These are phyloP conservation scores for Posidonia australis DNA, from an alignment of 106 monocot genomes.

Conservation along the genomic window DNA sequence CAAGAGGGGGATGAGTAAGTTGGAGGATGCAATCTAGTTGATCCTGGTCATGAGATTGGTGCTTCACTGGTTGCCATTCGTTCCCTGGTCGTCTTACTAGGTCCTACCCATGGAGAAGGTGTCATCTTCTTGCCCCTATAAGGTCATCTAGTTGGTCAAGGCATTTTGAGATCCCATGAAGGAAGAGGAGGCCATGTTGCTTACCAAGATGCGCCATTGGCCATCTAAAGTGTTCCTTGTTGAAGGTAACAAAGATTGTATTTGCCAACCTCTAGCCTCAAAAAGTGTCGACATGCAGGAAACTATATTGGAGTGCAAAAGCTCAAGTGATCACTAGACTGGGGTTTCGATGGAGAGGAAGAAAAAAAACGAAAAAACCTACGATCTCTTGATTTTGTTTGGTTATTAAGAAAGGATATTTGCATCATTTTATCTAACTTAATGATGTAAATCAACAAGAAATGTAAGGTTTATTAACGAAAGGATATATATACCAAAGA, in stretches of 20 bases:
- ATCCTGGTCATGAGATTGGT: constrained; percentile 13
- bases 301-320: too few species aligned
- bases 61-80: constrained; percentile 20
- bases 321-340: too few species aligned
- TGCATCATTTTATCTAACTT: too few species aligned
- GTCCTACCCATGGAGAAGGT: constrained; percentile 6
- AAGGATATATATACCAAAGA: too few species aligned
- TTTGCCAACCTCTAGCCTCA: too few species aligned
- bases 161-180: not conserved
- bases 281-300: too few species aligned
- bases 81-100: constrained; percentile 25
- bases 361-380: too few species aligned
- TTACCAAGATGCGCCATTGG: constrained; percentile 11
- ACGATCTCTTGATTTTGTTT: too few species aligned
- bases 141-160: constrained; percentile 5
- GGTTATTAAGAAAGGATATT: too few species aligned
- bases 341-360: too few species aligned
- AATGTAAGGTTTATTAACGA: too few species aligned
- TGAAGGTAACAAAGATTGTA: not conserved
- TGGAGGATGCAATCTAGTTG: constrained; percentile 18
- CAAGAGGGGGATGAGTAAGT: not conserved
- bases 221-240: constrained; percentile 6
- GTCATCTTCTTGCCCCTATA: not conserved
- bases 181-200: constrained; percentile 16
- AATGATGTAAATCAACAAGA: too few species aligned